Conservation (phyloP, 257 asterid species). For the Vinca minor region DNA sequence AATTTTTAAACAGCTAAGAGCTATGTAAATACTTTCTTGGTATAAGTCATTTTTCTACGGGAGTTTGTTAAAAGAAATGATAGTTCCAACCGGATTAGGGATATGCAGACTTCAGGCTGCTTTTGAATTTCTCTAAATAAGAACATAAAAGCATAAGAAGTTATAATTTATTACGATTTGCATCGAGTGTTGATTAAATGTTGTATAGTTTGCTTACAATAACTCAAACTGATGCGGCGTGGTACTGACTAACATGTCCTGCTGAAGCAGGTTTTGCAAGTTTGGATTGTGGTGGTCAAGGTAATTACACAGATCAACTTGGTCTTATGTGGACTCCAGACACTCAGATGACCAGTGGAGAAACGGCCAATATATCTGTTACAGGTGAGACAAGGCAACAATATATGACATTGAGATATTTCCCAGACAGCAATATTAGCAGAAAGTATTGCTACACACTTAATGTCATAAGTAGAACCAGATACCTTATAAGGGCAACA, state of each 20-base stretch:
- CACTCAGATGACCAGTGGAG: constrained; percentile 44
- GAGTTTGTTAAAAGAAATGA: not conserved
- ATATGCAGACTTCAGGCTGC: not conserved
- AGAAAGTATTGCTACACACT: constrained; percentile 83
- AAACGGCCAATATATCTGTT: constrained; percentile 45
- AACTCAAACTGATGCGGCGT: not conserved
- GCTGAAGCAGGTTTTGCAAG: constrained; percentile 74
- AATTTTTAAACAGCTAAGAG: not conserved
- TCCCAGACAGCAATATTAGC: constrained; percentile 45
- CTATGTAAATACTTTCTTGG: not conserved
- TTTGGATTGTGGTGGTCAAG: constrained; percentile 81
- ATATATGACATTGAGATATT: constrained; percentile 59
- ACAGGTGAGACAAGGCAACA: constrained; percentile 63
- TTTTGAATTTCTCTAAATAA: not conserved
- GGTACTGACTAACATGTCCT: constrained; percentile 9
- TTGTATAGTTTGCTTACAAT: not conserved
- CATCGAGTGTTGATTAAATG: not conserved
- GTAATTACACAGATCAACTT: constrained; percentile 56
- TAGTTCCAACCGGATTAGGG: not conserved
- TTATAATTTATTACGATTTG: not conserved
- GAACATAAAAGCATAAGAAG: not conserved
- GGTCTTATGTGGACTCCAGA: constrained; percentile 80
- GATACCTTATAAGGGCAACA: constrained; percentile 81
- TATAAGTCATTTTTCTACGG: not conserved
- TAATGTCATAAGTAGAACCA: constrained; percentile 58